phyloP scores from a whole-genome alignment of 495 filamentous ascomycete genomes.

The Peziza echinospora region DNA sequence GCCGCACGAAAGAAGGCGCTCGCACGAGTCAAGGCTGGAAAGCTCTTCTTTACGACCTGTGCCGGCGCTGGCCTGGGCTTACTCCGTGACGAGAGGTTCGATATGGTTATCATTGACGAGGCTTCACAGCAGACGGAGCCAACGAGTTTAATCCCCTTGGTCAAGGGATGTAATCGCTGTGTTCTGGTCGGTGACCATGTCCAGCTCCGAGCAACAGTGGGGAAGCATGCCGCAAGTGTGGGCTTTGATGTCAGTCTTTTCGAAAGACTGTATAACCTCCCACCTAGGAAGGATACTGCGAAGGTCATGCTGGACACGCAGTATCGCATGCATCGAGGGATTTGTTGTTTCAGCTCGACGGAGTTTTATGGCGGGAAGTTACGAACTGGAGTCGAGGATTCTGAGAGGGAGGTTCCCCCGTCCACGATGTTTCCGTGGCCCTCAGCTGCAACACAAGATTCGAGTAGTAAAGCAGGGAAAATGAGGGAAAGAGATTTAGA shows the following conservation, averaged over 20 bases:
- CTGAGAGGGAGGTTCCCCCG: constrained; percentile 11
- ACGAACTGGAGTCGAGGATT: constrained; percentile 20
- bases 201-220: constrained; percentile 30
- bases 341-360: constrained; percentile 26
- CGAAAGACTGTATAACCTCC: constrained; percentile 25
- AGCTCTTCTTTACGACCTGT: constrained; percentile 30
- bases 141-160: constrained; percentile 26
- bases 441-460: too few relatives aligned
- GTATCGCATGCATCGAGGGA: constrained; percentile 30
- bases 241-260: constrained; percentile 31
- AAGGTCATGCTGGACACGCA: constrained; percentile 31
- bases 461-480: not conserved
- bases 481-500: not conserved
- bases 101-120: constrained; percentile 30
- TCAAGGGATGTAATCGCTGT: constrained; percentile 28
- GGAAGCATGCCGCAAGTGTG: constrained; percentile 20
- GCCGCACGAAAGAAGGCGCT: constrained; percentile 23
- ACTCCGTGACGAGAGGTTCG: constrained; percentile 25
- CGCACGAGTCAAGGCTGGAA: constrained; percentile 22
- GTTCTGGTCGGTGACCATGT: constrained; percentile 33
- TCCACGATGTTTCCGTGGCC: constrained; percentile 23
- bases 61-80: constrained; percentile 29
- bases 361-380: constrained; percentile 30
- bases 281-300: constrained; percentile 3
- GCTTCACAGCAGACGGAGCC: constrained; percentile 33